Base-by-base conservation (phyloP, 805 yeast species). In the Candida peoriensis region DNA sequence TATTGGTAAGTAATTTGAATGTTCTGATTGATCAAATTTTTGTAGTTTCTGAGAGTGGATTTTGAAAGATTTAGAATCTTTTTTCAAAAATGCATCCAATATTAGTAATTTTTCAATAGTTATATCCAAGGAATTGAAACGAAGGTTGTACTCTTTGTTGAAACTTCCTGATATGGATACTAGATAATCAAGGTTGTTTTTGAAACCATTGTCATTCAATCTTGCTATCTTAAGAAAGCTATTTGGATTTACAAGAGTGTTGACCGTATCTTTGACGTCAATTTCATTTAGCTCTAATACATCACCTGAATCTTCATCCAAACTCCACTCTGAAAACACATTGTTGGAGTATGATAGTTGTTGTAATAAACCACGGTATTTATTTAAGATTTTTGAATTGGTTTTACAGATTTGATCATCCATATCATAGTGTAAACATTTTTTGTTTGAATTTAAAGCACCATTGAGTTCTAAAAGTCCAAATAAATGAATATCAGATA, bases 341-440 rank as follows among this genome's bases (percentile, higher is more conserved):
- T 70, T 60, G 24, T 72, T 66, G 19, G 72, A 27, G 47, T 60
- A 47, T 43, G 60, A 39, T 61, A 67, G 60, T 37, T 54, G 63
- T 41, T 28, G 52, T 29, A 48, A 52, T 42, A 48, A 37, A 33
- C 20, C 29, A 24, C 52, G 58, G 39, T 77, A 59, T 38, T 69
- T 72, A 20, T 73, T 64, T 37, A 62, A 62, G n/a, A 77, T 55
- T 46, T 79, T 73, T 9, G 84, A 72, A 20, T 70, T 49, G 13
- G 52, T 60, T 20, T 78, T 75, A 56, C 95, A 87, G 3, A 58
- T 61, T 19, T 61, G 60, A 44, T 70, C 72, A 42, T 86, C 96
- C 57, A 86, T 83, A 56, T 90, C 90, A 28, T 76, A 69, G 36
- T 82, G 77, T 32, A 90, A 61, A 54, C 97, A 88, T 43, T 72